phyloP scores from a whole-genome alignment of 495 filamentous ascomycete species.

The Penicillium paradoxum region DNA sequence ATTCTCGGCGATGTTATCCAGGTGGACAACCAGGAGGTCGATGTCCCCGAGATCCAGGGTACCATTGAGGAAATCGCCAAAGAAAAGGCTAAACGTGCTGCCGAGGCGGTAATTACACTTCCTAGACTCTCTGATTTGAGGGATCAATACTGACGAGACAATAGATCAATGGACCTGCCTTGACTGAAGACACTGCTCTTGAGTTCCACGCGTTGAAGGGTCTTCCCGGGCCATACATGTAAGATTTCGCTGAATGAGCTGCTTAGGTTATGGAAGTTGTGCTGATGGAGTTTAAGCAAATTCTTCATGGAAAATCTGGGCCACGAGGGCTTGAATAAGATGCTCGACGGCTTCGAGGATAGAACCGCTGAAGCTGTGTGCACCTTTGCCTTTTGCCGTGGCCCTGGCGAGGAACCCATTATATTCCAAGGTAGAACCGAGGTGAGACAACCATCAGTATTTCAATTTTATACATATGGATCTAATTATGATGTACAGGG shows the following conservation, averaged over 20 bases:
- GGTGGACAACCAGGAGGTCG: conserved; percentile 66
- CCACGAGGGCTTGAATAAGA: conserved; percentile 79
- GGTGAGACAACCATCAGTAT: conserved; percentile 18
- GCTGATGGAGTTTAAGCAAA: conserved; percentile 54
- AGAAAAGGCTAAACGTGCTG: conserved; percentile 79
- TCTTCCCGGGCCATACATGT: conserved; percentile 97
- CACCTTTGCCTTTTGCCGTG: conserved; percentile 87
- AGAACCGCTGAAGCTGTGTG: conserved; percentile 90
- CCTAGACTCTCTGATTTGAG: not conserved
- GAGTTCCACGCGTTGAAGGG: conserved; percentile 87
- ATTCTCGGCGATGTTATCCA: conserved; percentile 74
- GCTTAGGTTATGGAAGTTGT: not conserved
- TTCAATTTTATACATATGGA: not conserved
- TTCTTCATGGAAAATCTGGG: conserved; percentile 84
- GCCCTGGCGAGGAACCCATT: conserved; percentile 78
- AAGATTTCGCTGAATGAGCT: conserved; percentile 2
- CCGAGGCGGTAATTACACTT: conserved; percentile 30
- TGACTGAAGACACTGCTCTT: conserved; percentile 93
- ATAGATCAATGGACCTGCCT: conserved; percentile 77
- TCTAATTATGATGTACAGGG: conserved; percentile 33
- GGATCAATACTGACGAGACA: conserved; percentile 6
- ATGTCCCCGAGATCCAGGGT: conserved; percentile 87
- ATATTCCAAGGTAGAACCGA: conserved; percentile 84
- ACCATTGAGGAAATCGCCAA: conserved; percentile 83
- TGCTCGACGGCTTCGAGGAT: conserved; percentile 84